These are phyloP conservation scores for Dactylis glomerata DNA, from an alignment of 176 grass and related monocot genomes.

Conservation along the genomic window DNA sequence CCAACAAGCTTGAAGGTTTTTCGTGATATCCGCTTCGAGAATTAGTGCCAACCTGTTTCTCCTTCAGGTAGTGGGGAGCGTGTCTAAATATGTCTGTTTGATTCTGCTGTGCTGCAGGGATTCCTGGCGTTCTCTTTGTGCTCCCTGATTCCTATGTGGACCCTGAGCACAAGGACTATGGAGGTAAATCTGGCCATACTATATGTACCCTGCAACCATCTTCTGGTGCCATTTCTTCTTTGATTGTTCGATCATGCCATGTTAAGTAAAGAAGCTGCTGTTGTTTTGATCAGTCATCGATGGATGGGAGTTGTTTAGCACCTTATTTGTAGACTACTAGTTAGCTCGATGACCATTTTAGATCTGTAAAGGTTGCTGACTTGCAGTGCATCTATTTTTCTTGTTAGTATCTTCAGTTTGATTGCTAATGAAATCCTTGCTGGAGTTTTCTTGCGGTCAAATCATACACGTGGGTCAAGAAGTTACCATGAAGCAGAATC, in stretches of 20 bases:
- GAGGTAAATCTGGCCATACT: not conserved
- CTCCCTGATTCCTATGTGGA: not conserved
- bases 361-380: not conserved
- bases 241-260: not conserved
- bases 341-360: not conserved
- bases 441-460: not conserved
- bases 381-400: not conserved
- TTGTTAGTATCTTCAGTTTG: not conserved
- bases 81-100: not conserved
- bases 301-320: not conserved
- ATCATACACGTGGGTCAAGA: not conserved
- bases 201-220: not conserved
- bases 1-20: conserved; percentile 89
- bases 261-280: not conserved
- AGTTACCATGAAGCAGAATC: not conserved
- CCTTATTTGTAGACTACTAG: not conserved
- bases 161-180: not conserved
- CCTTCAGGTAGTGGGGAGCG: not conserved
- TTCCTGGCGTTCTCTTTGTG: conserved; percentile 1
- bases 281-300: not conserved
- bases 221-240: not conserved
- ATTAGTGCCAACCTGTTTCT: not conserved
- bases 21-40: too few relatives aligned
- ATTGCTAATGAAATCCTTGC: not conserved
- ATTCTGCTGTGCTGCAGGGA: not conserved